Evolutionary conservation across 1,284 basidiomycete genomes (phyloP), one percentile per base, ranked within the genome.

Genomic region (Ceratobasidium sp.): DNA sequence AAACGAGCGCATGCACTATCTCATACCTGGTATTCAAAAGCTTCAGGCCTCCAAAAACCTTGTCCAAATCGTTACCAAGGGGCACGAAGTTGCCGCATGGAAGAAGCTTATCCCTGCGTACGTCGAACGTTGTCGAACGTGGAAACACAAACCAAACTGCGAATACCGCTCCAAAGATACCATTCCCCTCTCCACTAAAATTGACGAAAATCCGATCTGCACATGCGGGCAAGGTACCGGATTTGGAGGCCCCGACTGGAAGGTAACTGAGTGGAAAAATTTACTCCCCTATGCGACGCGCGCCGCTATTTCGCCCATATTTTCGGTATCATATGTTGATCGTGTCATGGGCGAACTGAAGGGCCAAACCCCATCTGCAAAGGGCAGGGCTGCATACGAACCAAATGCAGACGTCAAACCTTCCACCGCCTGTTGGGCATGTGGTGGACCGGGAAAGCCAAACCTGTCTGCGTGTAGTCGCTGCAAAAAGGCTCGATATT

Each of bases 401-500:
- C 22, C 17, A 29, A 12, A 42, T 32, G 29, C 3, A 13, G 31
- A 32, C 40, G 17, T 17, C 40, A 7, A 1, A 15, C 31, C 54
- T 8, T 34, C 42, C 17, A 29, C 2, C 12, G 27, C 25, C 8
- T 65, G 62, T 35, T 65, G 62, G 62, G 15, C 25, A 10, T 65
- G 62, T 20, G 62, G 62, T 13, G 22, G 29, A 13, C 4, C 25
- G 2, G 62, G 38, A 7, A 38, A 35, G 22, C 34, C 27, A 12
- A 29, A 13, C 3, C 17, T 54, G 8, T 54, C 22, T 5, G 40
- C 50, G 1, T 67, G 64, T 35, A 45, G 64, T 17, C 22, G 40
- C 5, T 67, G 64, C 52, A 67, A 55, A 42, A 54, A 55, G 50
- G 64, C 64, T 5, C 13, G 52, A 17, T 67, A 67, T 29, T 67